Base-by-base conservation (phyloP, 768 basidiomycete genomes). In the Leucosporidium scottii region DNA sequence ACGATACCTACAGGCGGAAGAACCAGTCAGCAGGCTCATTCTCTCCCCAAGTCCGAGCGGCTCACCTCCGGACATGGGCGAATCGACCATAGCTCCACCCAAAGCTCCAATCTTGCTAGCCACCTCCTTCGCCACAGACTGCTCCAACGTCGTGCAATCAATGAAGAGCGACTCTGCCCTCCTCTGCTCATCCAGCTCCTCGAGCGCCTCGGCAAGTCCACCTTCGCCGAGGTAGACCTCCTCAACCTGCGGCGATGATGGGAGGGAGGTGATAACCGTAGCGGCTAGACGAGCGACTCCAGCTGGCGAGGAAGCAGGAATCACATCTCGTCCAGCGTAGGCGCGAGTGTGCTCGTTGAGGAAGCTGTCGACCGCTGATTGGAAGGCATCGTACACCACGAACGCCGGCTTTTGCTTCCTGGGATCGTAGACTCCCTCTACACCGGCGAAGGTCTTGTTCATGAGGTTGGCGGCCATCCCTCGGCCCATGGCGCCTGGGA, bases 1-100 rank as follows among this genome's bases (percentile, higher is more conserved):
- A 87, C 81, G 15, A 91, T 90, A 44, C 91, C 59, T 60, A 88
- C 69, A 47, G 27, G 9, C 28, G 9, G 20, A 10, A 2, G 36
- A 36, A 44, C 34, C 49, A 21, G 59, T 62, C 30, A 56, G 48
- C 34, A 39, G 23, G 55, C 13, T n/a, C 54, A 56, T 31, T 63
- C 65, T 34, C 59, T 61, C 60, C 25, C 30, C 64, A 60, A 28
- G 13, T 23, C 31, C 62, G 54, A 39, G 23, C 25, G n/a, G 78
- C 85, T 63, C 76, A 88, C 91, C 93, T 64, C 93, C 93, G 58
- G 91, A 93, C 1, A 97, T 93, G 4, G 93, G 93, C 8, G 93
- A 92, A 76, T 97, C 93, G 27, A 96, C 82, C 85, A 96, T 91
- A 50, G 79, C 79, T 10, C 86, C 90, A 30, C 88, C 86, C 31